Evolutionary conservation across 208 protist species (phyloP).

Genomic region (Trypanosoma brucei): DNA sequence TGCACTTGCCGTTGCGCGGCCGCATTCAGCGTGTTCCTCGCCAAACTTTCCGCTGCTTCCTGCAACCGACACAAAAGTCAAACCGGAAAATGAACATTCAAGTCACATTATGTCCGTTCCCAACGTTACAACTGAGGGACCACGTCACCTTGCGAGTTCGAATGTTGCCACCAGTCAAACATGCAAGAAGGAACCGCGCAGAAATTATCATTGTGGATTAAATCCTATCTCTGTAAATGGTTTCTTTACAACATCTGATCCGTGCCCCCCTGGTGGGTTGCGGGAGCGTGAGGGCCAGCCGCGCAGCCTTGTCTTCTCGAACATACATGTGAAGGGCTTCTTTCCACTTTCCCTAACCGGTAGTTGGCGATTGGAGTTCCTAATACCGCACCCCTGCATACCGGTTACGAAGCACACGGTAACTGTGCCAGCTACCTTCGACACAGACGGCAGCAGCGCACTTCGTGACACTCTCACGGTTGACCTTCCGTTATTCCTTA

Average conservation of each 20-base stretch:
- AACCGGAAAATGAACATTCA: too few species aligned
- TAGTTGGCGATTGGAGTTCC: slow-evolving; percentile 18
- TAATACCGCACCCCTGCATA: slow-evolving; percentile 13
- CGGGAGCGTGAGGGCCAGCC: slow-evolving; percentile 15
- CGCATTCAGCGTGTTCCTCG: too few species aligned
- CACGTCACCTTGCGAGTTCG: too few species aligned
- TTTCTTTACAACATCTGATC: neutral
- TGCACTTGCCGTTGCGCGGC: too few species aligned
- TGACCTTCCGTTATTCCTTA: slow-evolving; percentile 25
- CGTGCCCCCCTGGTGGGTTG: neutral
- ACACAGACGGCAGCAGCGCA: neutral
- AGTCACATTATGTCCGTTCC: too few species aligned
- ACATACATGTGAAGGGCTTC: slow-evolving; percentile 22
- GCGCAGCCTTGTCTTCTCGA: slow-evolving; percentile 21
- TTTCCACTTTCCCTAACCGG: slow-evolving; percentile 11
- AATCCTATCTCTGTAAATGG: neutral
- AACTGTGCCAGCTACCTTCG: slow-evolving; percentile 11
- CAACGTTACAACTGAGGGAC: too few species aligned
- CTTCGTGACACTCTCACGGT: slow-evolving; percentile 10
- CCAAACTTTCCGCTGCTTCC: too few species aligned
- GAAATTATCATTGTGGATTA: neutral
- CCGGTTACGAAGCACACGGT: slow-evolving; percentile 4
- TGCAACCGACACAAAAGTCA: too few species aligned
- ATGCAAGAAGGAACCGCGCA: neutral
- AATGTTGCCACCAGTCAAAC: neutral